Base-by-base conservation (phyloP, 768 basidiomycete species). In the Erythrobasidium yunnanense region DNA sequence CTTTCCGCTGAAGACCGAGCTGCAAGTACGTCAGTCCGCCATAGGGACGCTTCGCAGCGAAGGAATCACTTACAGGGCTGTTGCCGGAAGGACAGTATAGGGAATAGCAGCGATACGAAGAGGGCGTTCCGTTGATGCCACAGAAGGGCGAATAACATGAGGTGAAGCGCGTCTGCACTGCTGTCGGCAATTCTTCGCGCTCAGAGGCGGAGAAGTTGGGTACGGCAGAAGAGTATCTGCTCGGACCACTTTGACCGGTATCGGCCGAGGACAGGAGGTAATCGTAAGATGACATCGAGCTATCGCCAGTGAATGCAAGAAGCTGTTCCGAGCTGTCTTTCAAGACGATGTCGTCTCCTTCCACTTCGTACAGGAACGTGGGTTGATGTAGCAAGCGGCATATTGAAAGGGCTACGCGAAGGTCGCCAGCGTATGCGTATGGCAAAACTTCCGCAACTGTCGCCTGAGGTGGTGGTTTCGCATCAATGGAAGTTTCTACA, bases 281-380 rank as follows among this genome's bases (percentile, higher is more conserved):
- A 32, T 57, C 65, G 27, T 32, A 27, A 32, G 65, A 32, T 13
- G 65, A 34, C 22, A 29, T 38, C 22, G 33, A 20, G 17, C 70
- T 68, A 69, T 92, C 90, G 66, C 89, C 89, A 73, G 88, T 79
- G 76, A 95, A 93, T 81, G 87, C 87, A 77, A 88, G 95, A 4
- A 95, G 90, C 15, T 63, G 47, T 33, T 58, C 50, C 68, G 92
- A 89, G 72, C 92, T 90, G 2, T 92, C 87, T 4, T 38, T 32
- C 2, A 69, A 18, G 8, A 7, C 17, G 2, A 87, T 85, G 72
- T 92, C 90, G 63, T 87, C 83, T 88, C 91, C 93, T 74, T 96
- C 91, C 5, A 96, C 91, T 75, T 97, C 93, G 73, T 90, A 89
- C 76, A 95, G 92, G 80, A 90, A 96, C 3, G 97, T 81, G 74